Evolutionary conservation across 1,139 yeast species (phyloP).

Genomic region (Pneumocystis oryctolagi): DNA sequence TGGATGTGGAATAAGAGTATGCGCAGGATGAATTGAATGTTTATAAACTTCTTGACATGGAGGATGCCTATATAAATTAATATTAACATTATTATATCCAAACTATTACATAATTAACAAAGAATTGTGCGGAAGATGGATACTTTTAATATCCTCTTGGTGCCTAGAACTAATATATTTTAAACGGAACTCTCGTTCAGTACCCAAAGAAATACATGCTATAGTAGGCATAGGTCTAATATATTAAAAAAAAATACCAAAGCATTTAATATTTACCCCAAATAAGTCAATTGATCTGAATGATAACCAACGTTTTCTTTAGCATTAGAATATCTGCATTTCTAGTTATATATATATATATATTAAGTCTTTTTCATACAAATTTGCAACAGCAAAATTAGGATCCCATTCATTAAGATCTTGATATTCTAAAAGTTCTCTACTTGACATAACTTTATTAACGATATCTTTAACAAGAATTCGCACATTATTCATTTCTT

Average conservation of each 20-base stretch:
- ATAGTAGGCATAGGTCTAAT: conserved; percentile 42
- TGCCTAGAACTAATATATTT: conserved; percentile 20
- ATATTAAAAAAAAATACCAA: neutral
- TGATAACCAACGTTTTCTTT: conserved; percentile 52
- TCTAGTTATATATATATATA: neutral
- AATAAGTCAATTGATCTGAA: conserved; percentile 51
- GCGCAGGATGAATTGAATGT: conserved; percentile 34
- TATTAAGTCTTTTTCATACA: conserved; percentile 9
- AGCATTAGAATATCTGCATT: conserved; percentile 29
- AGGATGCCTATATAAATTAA: conserved; percentile 28
- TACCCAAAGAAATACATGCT: conserved; percentile 52
- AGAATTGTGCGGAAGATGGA: conserved; percentile 51
- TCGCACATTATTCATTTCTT: conserved; percentile 30
- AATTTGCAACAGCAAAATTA: conserved; percentile 42
- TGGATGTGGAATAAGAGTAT: conserved; percentile 29
- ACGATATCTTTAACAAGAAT: conserved; percentile 32
- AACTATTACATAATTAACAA: conserved; percentile 38
- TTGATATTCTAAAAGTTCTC: conserved; percentile 24
- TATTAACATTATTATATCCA: neutral
- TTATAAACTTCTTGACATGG: conserved; percentile 62
- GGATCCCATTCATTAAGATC: conserved; percentile 34
- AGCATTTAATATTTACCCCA: conserved; percentile 28
- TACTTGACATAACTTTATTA: conserved; percentile 26
- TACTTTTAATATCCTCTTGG: conserved; percentile 25
- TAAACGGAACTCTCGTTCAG: conserved; percentile 42